Evolutionary conservation across 2,329 filamentous ascomycete genomes (phyloP).

Genomic region (Nemania bipapillata): DNA sequence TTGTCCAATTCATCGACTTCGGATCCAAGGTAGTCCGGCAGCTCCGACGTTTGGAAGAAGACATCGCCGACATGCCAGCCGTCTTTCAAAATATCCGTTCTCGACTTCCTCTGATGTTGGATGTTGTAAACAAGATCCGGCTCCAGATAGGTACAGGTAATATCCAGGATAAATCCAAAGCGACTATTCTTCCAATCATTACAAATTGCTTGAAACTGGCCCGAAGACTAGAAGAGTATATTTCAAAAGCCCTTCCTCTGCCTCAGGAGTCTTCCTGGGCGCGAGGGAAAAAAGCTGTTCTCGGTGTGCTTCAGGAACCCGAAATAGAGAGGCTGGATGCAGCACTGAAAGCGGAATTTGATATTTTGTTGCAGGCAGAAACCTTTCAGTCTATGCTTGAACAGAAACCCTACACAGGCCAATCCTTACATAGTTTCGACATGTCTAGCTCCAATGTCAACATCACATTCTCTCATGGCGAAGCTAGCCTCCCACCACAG

Average conservation of each 20-base stretch:
- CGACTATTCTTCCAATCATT: background rate
- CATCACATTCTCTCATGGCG: no score
- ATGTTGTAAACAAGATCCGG: background rate
- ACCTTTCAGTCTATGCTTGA: no score
- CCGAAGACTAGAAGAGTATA: background rate
- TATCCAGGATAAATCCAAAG: background rate
- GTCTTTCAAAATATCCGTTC: background rate
- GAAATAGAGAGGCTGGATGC: no score
- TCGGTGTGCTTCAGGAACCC: no score
- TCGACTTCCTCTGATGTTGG: background rate
- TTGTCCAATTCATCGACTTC: no score
- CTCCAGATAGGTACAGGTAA: background rate
- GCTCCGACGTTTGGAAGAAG: background rate
- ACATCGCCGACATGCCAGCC: background rate
- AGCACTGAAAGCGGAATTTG: no score
- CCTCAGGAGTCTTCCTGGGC: no score
- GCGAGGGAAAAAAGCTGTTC: background rate
- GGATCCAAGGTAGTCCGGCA: background rate
- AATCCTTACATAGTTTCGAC: no score
- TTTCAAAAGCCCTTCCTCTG: background rate
- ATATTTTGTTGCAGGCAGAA: no score
- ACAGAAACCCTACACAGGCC: no score
- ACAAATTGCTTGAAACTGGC: background rate
- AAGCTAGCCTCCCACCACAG: no score
- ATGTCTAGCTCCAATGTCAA: no score